Base-by-base conservation (phyloP, 2,329 filamentous ascomycete genomes). In the Huntiella decipiens region DNA sequence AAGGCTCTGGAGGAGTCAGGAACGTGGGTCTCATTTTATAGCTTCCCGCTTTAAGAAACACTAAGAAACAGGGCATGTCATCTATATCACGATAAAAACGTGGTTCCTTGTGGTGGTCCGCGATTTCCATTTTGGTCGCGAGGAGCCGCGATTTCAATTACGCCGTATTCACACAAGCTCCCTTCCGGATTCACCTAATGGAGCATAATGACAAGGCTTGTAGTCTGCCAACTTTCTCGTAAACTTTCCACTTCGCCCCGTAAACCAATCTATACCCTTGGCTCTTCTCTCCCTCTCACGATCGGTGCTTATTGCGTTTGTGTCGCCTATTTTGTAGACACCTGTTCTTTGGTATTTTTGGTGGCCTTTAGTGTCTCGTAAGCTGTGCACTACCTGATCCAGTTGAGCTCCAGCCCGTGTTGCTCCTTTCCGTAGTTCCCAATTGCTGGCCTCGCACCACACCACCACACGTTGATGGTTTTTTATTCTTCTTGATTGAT, bases 321-420 rank as follows among this genome's bases (percentile, higher is more conserved):
- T 38, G 22, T 47, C 34, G 12, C 28, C 12, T 36, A 42, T 46
- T 16, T 49, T 49, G 47, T 49, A 49, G 47, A 49, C 47, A 49
- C 47, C 47, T 49, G 47, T 49, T 46, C 47, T 48, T 49, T 49
- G 47, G 47, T 43, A 12, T 28, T 38, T 37, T 31, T 42, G 22
- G 16, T 17, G 22, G 31, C 31, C 13, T 41, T 38, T 38, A 32
- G 38, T 46, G 44, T 46, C 47, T 46, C 39, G 40, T 49, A 45
- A 44, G 16, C 40, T 46, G 44, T 46, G 41, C 35, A 43, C 47
- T 43, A 39, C 33, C 32, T 13, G 36, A 38, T 22, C 19, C 16
- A 34, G 39, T 36, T 43, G 44, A 49, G 44, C 47, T 44, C 46
- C 44, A 47, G 45, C 48, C 40, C 34, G 28, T 35, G 38, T 47